phyloP scores from a whole-genome alignment of 169 alveolate species.

The Plasmodium adleri region DNA sequence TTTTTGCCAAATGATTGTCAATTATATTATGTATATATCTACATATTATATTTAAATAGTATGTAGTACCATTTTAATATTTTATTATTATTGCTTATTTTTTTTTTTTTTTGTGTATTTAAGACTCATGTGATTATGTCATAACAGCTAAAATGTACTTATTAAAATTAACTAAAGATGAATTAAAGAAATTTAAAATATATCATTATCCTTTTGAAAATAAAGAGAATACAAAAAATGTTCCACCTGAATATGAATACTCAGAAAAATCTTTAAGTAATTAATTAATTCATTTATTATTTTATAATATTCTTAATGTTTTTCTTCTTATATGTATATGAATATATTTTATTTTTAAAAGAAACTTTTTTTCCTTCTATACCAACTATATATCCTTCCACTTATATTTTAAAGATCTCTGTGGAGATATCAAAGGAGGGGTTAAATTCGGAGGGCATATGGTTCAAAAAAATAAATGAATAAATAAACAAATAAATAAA shows the following conservation, averaged over 20 bases:
- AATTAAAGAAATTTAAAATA: constrained; percentile 33
- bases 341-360: not conserved
- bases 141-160: constrained; percentile 60
- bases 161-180: constrained; percentile 24
- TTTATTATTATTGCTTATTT: not conserved
- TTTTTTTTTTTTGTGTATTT: not conserved
- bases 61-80: too few species aligned
- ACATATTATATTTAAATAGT: not conserved
- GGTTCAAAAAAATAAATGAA: constrained; percentile 6
- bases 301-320: not conserved
- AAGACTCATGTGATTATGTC: constrained; percentile 46
- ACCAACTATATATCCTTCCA: constrained; percentile 26
- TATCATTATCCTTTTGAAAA: constrained; percentile 25
- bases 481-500: not conserved
- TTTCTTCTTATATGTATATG: not conserved
- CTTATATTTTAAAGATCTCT: constrained; percentile 39
- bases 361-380: constrained; percentile 35
- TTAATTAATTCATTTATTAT: not conserved
- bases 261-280: constrained; percentile 56
- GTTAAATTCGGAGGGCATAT: constrained; percentile 18
- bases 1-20: not conserved
- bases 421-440: constrained; percentile 37
- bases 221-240: constrained; percentile 17
- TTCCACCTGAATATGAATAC: constrained; percentile 43
- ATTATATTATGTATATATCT: not conserved